These are phyloP conservation scores for Noccaea caerulescens DNA, from an alignment of 345 rosid species.

Conservation along the genomic window DNA sequence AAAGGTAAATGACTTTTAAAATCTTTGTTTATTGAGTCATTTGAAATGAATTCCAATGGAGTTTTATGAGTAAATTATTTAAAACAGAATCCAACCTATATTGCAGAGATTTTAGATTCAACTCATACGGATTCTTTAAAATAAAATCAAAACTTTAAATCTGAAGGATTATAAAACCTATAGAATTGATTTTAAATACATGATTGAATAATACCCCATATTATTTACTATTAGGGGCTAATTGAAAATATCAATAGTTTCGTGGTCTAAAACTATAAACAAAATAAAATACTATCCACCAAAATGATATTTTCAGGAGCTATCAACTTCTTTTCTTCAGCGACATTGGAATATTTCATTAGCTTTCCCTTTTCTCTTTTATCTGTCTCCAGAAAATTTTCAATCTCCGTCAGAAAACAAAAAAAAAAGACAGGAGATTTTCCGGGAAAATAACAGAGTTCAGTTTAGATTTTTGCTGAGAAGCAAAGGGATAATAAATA, in stretches of 20 bases:
- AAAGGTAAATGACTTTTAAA: too few relatives aligned
- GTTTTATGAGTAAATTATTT: too few relatives aligned
- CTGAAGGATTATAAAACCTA: too few relatives aligned
- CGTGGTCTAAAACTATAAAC: background rate
- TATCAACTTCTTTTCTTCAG: constrained; percentile 41
- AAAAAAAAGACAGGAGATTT: background rate
- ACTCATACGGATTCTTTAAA: too few relatives aligned
- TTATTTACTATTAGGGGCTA: background rate
- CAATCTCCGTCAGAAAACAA: constrained; percentile 6
- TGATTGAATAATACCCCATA: too few relatives aligned
- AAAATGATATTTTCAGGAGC: constrained; percentile 12
- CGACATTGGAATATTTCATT: constrained; percentile 23
- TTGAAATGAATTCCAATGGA: too few relatives aligned
- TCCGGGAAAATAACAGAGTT: constrained; percentile 16
- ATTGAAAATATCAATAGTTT: background rate
- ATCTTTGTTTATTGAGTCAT: too few relatives aligned
- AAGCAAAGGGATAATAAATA: constrained; percentile 1
- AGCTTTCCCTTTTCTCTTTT: background rate
- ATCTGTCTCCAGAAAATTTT: constrained; percentile 24
- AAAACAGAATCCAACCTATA: too few relatives aligned
- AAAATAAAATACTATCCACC: constrained; percentile 15
- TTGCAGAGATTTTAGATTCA: too few relatives aligned
- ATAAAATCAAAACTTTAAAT: too few relatives aligned
- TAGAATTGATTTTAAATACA: too few relatives aligned
- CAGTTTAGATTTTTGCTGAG: constrained; percentile 1